Conservation (phyloP, 441 rosid species). For the Croton setiger region DNA sequence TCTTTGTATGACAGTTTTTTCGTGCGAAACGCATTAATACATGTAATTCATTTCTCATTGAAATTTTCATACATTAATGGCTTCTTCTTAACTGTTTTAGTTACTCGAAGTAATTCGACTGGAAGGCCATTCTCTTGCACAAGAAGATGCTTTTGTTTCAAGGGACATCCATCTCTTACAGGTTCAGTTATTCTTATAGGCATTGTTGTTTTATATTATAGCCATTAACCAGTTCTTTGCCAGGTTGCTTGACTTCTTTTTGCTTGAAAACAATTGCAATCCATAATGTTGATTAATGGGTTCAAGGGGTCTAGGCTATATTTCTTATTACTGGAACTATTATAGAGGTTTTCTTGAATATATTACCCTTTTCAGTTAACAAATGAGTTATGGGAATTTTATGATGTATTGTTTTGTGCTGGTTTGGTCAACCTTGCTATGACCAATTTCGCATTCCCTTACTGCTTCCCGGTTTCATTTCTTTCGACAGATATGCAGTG, state of each 20-base stretch:
- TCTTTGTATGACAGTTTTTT: neutral
- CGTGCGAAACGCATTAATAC: neutral
- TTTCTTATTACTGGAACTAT: neutral
- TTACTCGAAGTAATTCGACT: constrained; percentile 88
- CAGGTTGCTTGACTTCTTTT: neutral
- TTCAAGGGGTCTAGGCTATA: neutral
- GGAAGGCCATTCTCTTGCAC: constrained; percentile 89
- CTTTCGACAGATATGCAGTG: constrained; percentile 72
- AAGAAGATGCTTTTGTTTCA: constrained; percentile 85
- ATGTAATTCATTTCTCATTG: neutral
- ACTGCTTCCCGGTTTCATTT: neutral
- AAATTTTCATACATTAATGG: neutral
- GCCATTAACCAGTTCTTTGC: neutral
- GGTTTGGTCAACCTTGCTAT: neutral
- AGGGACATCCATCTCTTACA: constrained; percentile 93
- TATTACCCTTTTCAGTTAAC: neutral
- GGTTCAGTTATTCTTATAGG: constrained; percentile 39
- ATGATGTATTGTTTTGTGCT: neutral
- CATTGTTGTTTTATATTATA: neutral
- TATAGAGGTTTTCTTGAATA: neutral
- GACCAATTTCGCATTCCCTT: neutral
- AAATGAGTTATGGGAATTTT: neutral
- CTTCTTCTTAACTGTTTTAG: constrained; percentile 26
- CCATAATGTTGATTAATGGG: neutral
- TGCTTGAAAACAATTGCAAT: neutral